phyloP scores from a whole-genome alignment of 2,329 filamentous ascomycete genomes.

The Huntiella decipiens region DNA sequence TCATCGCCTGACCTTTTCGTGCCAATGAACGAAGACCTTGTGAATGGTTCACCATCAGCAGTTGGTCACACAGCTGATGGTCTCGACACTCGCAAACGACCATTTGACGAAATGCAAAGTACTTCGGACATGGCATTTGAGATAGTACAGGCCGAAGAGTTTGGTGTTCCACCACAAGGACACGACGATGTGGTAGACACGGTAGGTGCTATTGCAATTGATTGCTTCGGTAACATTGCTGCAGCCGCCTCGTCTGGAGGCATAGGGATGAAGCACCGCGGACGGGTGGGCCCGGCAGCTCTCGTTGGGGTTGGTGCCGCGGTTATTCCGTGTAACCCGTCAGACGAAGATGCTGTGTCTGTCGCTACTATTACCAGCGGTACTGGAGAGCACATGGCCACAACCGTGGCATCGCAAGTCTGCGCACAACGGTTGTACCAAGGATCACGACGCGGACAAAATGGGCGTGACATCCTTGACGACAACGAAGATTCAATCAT shows the following conservation, averaged over 20 bases:
- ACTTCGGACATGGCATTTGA: not conserved
- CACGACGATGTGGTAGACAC: slow-evolving; percentile 63
- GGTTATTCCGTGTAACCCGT: slow-evolving; percentile 57
- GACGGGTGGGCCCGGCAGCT: slow-evolving; percentile 79
- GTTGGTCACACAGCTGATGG: not conserved
- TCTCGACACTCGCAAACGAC: slow-evolving; percentile 5
- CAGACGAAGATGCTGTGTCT: slow-evolving; percentile 47
- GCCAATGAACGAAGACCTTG: not conserved
- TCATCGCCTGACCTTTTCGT: too few species aligned
- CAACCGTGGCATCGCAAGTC: slow-evolving; percentile 72
- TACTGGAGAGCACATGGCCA: slow-evolving; percentile 95
- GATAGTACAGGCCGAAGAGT: not conserved
- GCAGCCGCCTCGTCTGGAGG: slow-evolving; percentile 91
- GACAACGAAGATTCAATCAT: slow-evolving; percentile 62
- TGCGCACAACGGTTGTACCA: slow-evolving; percentile 75
- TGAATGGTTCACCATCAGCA: not conserved
- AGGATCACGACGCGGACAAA: slow-evolving; percentile 37
- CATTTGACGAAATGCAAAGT: not conserved
- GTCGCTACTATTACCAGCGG: slow-evolving; percentile 83
- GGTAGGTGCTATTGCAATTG: slow-evolving; percentile 86
- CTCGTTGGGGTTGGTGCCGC: slow-evolving; percentile 81
- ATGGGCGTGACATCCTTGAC: slow-evolving; percentile 43
- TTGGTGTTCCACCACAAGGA: slow-evolving; percentile 1
- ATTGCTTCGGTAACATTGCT: slow-evolving; percentile 69
- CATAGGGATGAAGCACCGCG: slow-evolving; percentile 94